Percentiles rank a stretch among this genome's conserved stretches.
Conservation (phyloP, 2,329 filamentous ascomycete species). For the Ophiostoma fasciatum region DNA sequence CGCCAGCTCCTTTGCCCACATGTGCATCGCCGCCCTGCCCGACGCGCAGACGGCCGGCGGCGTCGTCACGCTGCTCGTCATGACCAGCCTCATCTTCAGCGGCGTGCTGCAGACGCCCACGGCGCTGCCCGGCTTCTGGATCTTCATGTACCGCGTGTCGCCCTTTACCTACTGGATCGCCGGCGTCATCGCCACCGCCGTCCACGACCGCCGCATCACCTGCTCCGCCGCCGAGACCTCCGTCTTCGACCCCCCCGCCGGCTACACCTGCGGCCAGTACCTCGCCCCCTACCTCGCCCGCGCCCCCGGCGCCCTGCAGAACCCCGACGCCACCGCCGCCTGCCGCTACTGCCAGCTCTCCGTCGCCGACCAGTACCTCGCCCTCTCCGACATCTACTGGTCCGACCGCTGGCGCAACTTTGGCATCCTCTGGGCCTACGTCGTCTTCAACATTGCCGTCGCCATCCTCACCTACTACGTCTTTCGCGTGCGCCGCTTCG, state of each 20-base stretch:
- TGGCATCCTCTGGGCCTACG: conserved; percentile 38
- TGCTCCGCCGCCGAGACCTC: conserved; percentile 59
- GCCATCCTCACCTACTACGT: conserved; percentile 8
- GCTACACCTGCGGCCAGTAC: conserved; percentile 45
- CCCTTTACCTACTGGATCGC: conserved; percentile 74
- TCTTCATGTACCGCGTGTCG: conserved; percentile 67
- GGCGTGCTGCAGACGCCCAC: conserved; percentile 43
- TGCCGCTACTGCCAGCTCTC: conserved; percentile 42
- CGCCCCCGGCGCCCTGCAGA: conserved; percentile 37
- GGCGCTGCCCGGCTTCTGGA: conserved; percentile 56
- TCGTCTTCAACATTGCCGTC: conserved; percentile 49
- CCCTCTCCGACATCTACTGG: conserved; percentile 34
- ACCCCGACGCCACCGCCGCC: conserved; percentile 28
- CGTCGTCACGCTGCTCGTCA: conserved; percentile 42
- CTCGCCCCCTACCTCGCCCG: conserved; percentile 31
- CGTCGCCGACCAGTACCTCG: conserved; percentile 37
- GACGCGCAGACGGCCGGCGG: conserved; percentile 52
- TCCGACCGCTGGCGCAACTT: conserved; percentile 51
- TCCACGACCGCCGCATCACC: conserved; percentile 48
- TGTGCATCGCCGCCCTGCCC: conserved; percentile 56
- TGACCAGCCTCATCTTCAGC: conserved; percentile 45
- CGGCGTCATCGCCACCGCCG: conserved; percentile 52
- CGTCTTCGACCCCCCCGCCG: conserved; percentile 43
- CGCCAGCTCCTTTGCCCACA: conserved; percentile 55
- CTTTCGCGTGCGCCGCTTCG: conserved; percentile 5